Evolutionary conservation across 225 moss, liverwort and hornwort species (phyloP).

Genomic region (Polytrichum commune): DNA sequence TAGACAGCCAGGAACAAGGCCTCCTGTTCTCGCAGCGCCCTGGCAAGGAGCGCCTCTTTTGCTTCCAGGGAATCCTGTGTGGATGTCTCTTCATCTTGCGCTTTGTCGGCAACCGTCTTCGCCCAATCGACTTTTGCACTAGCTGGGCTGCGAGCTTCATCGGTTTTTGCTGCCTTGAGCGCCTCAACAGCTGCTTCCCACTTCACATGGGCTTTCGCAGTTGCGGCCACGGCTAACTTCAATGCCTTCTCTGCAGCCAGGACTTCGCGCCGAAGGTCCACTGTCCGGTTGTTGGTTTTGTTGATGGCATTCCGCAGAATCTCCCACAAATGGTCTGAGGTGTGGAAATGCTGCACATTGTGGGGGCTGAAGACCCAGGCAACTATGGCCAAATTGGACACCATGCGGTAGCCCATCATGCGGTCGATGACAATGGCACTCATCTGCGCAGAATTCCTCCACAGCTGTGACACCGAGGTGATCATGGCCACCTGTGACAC

Average conservation of each 20-base stretch:
- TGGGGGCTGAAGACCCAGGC: constrained; percentile 80
- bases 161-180: constrained; percentile 43
- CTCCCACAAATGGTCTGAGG: constrained; percentile 90
- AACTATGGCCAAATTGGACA: constrained; percentile 92
- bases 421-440: constrained; percentile 89
- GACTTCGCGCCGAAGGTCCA: constrained; percentile 76
- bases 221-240: constrained; percentile 54
- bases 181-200: constrained; percentile 60
- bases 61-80: constrained; percentile 82
- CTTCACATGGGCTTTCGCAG: constrained; percentile 72
- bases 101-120: constrained; percentile 69
- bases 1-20: constrained; percentile 76
- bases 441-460: constrained; percentile 94
- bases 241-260: constrained; percentile 57
- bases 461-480: constrained; percentile 79
- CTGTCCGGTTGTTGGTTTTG: constrained; percentile 92
- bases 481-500: constrained; percentile 65
- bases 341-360: constrained; percentile 79
- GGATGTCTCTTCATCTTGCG: constrained; percentile 76
- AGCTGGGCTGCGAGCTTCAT: constrained; percentile 47
- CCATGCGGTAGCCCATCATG: constrained; percentile 99
- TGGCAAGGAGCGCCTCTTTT: constrained; percentile 76
- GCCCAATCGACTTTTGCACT: constrained; percentile 94
- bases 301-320: constrained; percentile 87
- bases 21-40: constrained; percentile 89